Evolutionary conservation across 2,329 filamentous ascomycete species (phyloP), one percentile per base, ranked within the genome.

Genomic region (Botryotinia globosa): DNA sequence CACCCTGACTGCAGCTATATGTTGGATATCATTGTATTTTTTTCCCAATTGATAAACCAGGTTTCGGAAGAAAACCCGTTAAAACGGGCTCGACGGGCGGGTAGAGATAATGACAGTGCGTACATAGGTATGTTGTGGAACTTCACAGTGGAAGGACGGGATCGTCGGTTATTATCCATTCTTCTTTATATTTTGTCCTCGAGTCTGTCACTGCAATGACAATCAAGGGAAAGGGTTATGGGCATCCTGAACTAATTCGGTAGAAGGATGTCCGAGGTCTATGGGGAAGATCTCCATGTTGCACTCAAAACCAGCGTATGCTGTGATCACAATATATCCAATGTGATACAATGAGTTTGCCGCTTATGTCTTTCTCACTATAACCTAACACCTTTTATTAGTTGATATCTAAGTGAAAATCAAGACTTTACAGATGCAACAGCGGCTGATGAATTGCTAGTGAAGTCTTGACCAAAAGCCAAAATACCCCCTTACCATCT

Each of bases 211-310:
- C 14, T 34, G 64, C 9, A 48, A 25, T 37, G 10, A 1, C 34
- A 39, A 22, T 54, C 5, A 29, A 66, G 10, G 20, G 2, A 25
- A 66, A 37, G 34, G 64, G 14, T 25, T 51, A 20, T 54, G 32
- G 22, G 4, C 25, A 42, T 54, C 14, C 34, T 54, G 34, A 16
- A 22, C 48, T 2, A 22, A 29, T 14, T 56, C 48, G 65, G n/a
- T 67, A 56, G 48, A 56, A 67, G 48, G 48, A 51, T 56, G 48
- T 67, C 65, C 65, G 65, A 29, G 48, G 48, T 67, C n/a, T 42
- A 56, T 37, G 18, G 25, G 37, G n/a, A 29, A 56, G 34, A 22
- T 42, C 25, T 67, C 5, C 6, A 67, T 56, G 25, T 25, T 42
- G 48, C 42, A 18, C 37, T 42, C 65, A 67, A 32, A n/a, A 67